Base-by-base conservation (phyloP, 129 eudicot species). In the Flaveria linearis region DNA sequence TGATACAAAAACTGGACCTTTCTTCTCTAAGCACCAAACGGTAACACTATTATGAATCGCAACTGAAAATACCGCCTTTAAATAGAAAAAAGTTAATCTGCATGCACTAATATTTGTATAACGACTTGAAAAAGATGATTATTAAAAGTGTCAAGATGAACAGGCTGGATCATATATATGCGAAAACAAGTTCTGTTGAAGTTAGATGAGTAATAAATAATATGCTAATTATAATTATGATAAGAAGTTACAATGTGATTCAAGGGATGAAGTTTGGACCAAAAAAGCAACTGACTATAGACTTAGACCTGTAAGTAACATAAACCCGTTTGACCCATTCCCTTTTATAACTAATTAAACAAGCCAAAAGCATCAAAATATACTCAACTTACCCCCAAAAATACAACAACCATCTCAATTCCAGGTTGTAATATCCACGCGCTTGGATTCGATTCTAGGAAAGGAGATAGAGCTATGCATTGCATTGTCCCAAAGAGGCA, bases 11-110 rank as follows among this genome's bases (percentile, higher is more conserved):
- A 79, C 68, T 8, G 74, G 83, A 51, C 83, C 83, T 72, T 79
- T 79, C 69, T 79, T 79, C 69, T 33, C 9, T 16, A 79, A 66
- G 58, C 83, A 79, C 83, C 83, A 79, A 51, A 56, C 72, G 2
- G 2, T 15, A 72, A 46, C 50, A 8, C 9, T 72, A 63, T 20
- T 79, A 22, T 45, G 57, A 72, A 72, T 51, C 1, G 8, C 78
- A 15, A 26, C 25, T 12, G 53, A 50, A 79, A 2, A 72, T 8
- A 72, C 30, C 30, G 60, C 83, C 83, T 79, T 62, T 67, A 72
- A 20, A 63, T 61, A 71, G 17, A 68, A 53, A 26, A 20, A 60
- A 46, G 52, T 72, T 51, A 72, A 55, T 63, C 62, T 26, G 0
- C 33, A 28, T 0, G 33, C 33, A 28, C 33, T 28, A 5, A 28